phyloP scores from a whole-genome alignment of 2,329 filamentous ascomycete species.

The Lasiodiplodia theobromae region DNA sequence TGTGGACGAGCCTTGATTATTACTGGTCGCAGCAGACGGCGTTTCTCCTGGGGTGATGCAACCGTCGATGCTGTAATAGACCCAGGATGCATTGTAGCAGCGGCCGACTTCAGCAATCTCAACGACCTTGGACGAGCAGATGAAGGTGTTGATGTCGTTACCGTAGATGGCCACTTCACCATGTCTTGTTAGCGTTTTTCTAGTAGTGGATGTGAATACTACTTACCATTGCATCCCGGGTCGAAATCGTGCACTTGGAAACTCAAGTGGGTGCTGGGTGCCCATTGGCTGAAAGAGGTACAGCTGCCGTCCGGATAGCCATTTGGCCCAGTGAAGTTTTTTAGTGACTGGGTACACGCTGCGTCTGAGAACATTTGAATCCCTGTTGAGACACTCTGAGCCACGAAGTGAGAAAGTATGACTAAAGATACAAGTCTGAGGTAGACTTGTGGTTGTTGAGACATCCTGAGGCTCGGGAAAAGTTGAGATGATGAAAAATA shows the following conservation, averaged over 20 bases:
- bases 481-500: too few species aligned
- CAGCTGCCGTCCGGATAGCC: not conserved
- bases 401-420: not conserved
- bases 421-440: not conserved
- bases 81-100: slow-evolving; percentile 20
- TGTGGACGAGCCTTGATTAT: not conserved
- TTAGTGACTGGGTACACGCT: not conserved
- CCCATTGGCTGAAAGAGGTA: not conserved
- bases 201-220: not conserved
- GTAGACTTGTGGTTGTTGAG: not conserved
- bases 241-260: not conserved
- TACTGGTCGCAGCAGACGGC: not conserved
- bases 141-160: not conserved
- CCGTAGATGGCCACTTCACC: slow-evolving; percentile 23
- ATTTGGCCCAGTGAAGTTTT: not conserved
- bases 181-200: not conserved
- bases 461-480: not conserved
- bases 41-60: slow-evolving; percentile 31
- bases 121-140: slow-evolving; percentile 3
- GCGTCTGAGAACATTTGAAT: not conserved
- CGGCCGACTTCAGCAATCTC: not conserved
- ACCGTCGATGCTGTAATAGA: slow-evolving; percentile 26
- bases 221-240: not conserved
- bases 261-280: not conserved
- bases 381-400: not conserved